Evolutionary conservation across 2,329 filamentous ascomycete species (phyloP).

Genomic region (Aspergillus brasiliensis): DNA sequence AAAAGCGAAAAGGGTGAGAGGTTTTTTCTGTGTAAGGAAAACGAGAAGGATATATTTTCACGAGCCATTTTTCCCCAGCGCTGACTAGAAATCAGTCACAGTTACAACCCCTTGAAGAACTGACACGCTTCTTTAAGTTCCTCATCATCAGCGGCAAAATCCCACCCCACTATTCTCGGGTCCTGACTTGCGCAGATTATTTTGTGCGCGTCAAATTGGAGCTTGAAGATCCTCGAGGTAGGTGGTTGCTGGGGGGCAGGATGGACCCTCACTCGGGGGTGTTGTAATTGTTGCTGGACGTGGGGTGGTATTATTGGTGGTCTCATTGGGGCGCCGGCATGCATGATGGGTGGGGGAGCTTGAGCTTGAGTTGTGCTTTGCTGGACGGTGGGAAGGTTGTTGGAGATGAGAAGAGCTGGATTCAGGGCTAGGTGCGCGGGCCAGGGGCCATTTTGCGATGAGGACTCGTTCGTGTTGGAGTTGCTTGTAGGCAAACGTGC

Average conservation of each 20-base stretch:
- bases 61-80: background rate
- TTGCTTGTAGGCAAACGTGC: background rate
- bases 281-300: no score
- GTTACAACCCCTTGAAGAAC: slow-evolving; percentile 65
- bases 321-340: no score
- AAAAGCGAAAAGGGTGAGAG: background rate
- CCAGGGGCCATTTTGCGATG: background rate
- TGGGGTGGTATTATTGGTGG: no score
- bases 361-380: background rate
- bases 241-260: slow-evolving; percentile 20
- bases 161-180: slow-evolving; percentile 91
- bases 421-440: slow-evolving; percentile 23
- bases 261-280: background rate
- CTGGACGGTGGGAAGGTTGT: slow-evolving; percentile 29
- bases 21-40: no score
- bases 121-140: slow-evolving; percentile 75
- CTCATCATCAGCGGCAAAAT: slow-evolving; percentile 85
- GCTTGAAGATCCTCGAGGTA: slow-evolving; percentile 79
- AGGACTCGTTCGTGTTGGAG: background rate
- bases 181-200: slow-evolving; percentile 96
- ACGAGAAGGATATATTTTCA: background rate
- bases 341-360: no score
- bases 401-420: slow-evolving; percentile 9
- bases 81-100: background rate
- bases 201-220: slow-evolving; percentile 90